Base-by-base conservation (phyloP, 1,139 yeast species). In the Pichia inconspicua region DNA sequence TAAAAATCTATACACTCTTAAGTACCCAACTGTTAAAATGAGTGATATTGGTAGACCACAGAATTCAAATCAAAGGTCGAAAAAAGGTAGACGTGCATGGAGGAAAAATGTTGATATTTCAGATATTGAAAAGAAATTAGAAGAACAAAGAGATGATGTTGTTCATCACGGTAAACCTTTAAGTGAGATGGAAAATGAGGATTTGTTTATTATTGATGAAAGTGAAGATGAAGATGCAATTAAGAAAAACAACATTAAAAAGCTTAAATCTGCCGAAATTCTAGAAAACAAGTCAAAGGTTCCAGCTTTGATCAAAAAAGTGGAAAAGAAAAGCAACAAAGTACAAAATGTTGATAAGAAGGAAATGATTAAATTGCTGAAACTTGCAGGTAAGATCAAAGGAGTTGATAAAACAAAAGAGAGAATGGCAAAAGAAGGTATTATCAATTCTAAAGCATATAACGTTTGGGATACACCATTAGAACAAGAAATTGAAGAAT, bases 11-110 rank as follows among this genome's bases (percentile, higher is more conserved):
- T 7, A n/a, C 19, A 34, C 22, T n/a, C 5, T 15, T 17, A 5
- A 34, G 22, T 4, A 7, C 22, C 25, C 6, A 36, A 19, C 12
- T 7, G 7, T 9, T 7, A 36, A 15, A 11, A 67, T 66, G 70
- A 65, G 65, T 54, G 57, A 58, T 7, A 28, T 52, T 30, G 63
- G 64, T 46, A 68, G 74, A 61, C 80, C 80, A 17, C 59, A 71
- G 15, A 75, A 72, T 51, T 69, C 68, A 52, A 66, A 54, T 41
- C 96, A 88, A 66, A 66, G 83, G 8, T 86, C 96, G 7, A 77
- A 97, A 60, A 92, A 92, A 71, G 96, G 96, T 47, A 90, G 86
- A 73, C 82, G 77, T 64, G 85, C 97, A 7, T 92, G 98, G 98
- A 82, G 97, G 66, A 92, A 92, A 68, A 87, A 92, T 65, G 86